Percentiles rank a stretch among this genome's conserved stretches.
These are phyloP conservation scores for Aspergillus aculeatinus DNA, from an alignment of 2,329 filamentous ascomycete genomes.

Conservation along the genomic window DNA sequence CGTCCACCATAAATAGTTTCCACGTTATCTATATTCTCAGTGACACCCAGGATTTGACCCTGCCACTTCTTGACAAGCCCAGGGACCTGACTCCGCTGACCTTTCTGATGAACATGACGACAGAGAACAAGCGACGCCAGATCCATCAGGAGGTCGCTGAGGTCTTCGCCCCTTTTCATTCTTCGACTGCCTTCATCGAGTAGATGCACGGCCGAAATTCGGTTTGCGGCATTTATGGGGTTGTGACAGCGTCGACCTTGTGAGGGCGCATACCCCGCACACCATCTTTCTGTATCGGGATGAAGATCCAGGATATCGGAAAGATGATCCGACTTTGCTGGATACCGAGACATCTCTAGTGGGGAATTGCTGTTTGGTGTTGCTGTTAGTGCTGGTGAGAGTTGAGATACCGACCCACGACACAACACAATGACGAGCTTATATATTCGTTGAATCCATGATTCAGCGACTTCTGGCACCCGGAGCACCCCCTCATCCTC, in stretches of 20 bases:
- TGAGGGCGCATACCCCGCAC: conserved; percentile 19
- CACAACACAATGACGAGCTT: neutral
- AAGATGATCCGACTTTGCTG: conserved; percentile 5
- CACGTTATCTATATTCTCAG: neutral
- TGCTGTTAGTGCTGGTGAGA: neutral
- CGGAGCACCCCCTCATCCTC: neutral
- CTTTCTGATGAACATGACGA: conserved; percentile 17
- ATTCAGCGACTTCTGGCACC: neutral
- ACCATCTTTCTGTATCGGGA: conserved; percentile 19
- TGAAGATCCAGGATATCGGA: conserved; percentile 20
- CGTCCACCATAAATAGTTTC: neutral
- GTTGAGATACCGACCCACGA: neutral
- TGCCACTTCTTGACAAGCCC: conserved; percentile 14
- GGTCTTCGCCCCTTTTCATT: conserved; percentile 11
- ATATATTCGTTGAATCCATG: neutral
- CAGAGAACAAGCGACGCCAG: conserved; percentile 27
- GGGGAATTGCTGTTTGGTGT: neutral
- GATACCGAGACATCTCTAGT: neutral
- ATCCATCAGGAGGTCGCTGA: conserved; percentile 18
- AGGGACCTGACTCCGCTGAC: conserved; percentile 11
- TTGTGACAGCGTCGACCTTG: conserved; percentile 18
- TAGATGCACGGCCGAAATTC: conserved; percentile 13
- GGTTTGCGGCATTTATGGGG: conserved; percentile 14
- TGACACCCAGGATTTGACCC: neutral
- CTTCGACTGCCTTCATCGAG: conserved; percentile 17